Conservation (phyloP, 768 basidiomycete species). For the Paxillus involutus region DNA sequence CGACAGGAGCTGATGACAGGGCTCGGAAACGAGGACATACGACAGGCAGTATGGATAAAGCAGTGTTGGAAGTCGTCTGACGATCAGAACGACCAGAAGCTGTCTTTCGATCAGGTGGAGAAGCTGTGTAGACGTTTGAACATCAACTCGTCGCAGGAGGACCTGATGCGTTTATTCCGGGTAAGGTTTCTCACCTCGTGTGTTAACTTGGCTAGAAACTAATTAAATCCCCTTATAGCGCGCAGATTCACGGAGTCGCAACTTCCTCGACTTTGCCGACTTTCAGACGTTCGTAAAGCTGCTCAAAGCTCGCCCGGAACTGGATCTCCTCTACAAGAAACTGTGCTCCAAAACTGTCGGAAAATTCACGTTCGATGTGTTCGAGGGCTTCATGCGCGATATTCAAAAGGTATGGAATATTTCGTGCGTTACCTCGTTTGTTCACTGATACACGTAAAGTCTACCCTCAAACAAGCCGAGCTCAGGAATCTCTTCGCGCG, state of each 20-base stretch:
- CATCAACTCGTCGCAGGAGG: slow-evolving; percentile 52
- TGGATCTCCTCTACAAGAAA: slow-evolving; percentile 62
- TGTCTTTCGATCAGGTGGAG: slow-evolving; percentile 73
- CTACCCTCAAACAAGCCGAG: slow-evolving; percentile 32
- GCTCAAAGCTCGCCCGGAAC: slow-evolving; percentile 82
- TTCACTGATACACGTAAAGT: slow-evolving; percentile 29
- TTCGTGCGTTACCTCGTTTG: neutral
- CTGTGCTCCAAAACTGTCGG: slow-evolving; percentile 34
- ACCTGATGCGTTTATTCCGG: slow-evolving; percentile 58
- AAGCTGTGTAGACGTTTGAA: slow-evolving; percentile 71
- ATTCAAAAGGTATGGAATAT: slow-evolving; percentile 46
- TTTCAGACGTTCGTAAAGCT: slow-evolving; percentile 83
- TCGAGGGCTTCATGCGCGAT: slow-evolving; percentile 51
- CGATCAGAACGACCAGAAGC: slow-evolving; percentile 54
- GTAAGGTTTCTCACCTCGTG: slow-evolving; percentile 29
- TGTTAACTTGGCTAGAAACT: neutral
- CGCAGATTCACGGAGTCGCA: slow-evolving; percentile 56
- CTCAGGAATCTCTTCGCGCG: slow-evolving; percentile 37
- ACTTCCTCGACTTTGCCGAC: slow-evolving; percentile 71
- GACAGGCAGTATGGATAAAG: slow-evolving; percentile 74
- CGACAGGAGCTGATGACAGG: slow-evolving; percentile 72
- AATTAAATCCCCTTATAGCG: slow-evolving; percentile 40
- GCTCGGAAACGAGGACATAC: slow-evolving; percentile 57
- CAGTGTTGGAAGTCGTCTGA: slow-evolving; percentile 82
- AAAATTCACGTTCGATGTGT: slow-evolving; percentile 36